These are phyloP conservation scores for Sporisorium reilianum DNA, from an alignment of 1,284 basidiomycete species.

Conservation along the genomic window DNA sequence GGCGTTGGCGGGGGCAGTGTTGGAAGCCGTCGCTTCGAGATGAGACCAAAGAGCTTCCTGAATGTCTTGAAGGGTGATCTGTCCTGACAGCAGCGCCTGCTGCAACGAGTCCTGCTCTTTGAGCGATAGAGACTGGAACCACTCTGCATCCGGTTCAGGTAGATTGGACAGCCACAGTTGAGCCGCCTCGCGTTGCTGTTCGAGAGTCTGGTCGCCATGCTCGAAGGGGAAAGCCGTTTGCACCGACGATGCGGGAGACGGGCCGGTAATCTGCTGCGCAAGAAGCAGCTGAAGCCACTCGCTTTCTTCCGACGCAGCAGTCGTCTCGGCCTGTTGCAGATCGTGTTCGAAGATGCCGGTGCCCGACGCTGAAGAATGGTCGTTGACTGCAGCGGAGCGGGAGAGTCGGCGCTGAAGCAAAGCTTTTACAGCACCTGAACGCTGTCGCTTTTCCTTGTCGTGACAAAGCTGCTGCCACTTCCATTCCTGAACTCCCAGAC, in stretches of 20 bases:
- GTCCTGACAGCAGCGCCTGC: slow-evolving; percentile 18
- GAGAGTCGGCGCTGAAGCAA: slow-evolving; percentile 8
- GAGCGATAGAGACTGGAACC: slow-evolving; percentile 11
- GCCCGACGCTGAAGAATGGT: neutral
- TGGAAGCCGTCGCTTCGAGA: neutral
- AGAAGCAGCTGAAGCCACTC: slow-evolving; percentile 23
- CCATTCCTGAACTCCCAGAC: slow-evolving; percentile 41
- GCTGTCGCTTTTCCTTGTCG: slow-evolving; percentile 19
- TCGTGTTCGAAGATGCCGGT: neutral
- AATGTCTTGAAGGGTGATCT: slow-evolving; percentile 20
- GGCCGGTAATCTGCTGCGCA: neutral
- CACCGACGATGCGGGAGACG: neutral
- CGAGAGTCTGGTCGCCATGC: neutral
- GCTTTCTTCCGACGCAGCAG: neutral
- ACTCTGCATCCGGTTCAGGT: slow-evolving; percentile 12
- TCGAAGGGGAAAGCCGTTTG: slow-evolving; percentile 13
- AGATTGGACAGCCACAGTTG: slow-evolving; percentile 17
- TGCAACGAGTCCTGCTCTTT: slow-evolving; percentile 20
- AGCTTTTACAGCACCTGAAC: slow-evolving; percentile 19
- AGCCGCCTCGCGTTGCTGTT: slow-evolving; percentile 8
- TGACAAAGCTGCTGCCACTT: slow-evolving; percentile 34
- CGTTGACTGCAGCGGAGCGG: neutral
- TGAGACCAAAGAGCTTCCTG: slow-evolving; percentile 9
- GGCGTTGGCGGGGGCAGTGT: neutral
- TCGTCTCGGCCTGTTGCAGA: neutral